phyloP scores from a whole-genome alignment of 345 rosid genomes.

The Eucalyptus albens region DNA sequence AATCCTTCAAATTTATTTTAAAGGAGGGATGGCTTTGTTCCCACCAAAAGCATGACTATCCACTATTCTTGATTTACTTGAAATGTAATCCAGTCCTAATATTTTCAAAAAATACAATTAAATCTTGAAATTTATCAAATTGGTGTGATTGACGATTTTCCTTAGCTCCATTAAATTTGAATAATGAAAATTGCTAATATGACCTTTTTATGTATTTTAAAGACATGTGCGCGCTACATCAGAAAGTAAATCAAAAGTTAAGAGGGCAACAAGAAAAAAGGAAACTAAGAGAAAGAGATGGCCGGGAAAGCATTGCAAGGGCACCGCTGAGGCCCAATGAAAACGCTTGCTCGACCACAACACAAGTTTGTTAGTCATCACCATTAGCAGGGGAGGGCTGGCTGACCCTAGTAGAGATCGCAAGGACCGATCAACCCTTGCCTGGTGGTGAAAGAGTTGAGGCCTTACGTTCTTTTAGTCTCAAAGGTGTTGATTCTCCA shows the following conservation, averaged over 20 bases:
- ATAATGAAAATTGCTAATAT: too few species aligned
- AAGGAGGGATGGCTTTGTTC: not conserved
- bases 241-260: too few species aligned
- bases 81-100: too few species aligned
- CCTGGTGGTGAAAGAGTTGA: not conserved
- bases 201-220: too few species aligned
- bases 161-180: not conserved
- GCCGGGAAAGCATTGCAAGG: not conserved
- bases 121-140: not conserved
- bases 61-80: not conserved
- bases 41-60: not conserved
- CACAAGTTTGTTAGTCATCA: not conserved
- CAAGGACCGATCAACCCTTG: not conserved
- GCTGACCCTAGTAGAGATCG: not conserved
- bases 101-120: too few species aligned
- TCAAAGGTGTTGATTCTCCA: not conserved
- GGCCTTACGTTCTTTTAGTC: not conserved
- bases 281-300: not conserved
- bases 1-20: not conserved
- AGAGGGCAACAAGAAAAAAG: not conserved
- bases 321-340: not conserved
- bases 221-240: not conserved
- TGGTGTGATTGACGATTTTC: not conserved
- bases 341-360: not conserved
- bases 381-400: not conserved